Conservation (phyloP, 225 moss, liverwort and hornwort genomes). For the Sphagnum contortum region DNA sequence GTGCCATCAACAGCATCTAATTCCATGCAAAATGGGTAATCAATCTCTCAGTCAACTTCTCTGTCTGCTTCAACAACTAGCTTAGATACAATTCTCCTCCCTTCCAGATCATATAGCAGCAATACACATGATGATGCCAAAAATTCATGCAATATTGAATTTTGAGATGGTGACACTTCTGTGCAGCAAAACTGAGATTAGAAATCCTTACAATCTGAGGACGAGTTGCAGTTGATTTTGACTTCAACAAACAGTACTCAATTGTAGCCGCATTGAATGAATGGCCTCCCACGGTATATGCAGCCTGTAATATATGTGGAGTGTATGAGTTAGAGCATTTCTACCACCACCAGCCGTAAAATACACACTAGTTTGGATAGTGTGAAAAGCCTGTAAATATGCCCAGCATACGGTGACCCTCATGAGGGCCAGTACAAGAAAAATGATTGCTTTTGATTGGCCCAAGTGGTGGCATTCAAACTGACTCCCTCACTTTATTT, state of each 20-base stretch:
- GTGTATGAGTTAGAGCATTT: background rate
- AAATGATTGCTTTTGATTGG: too few species aligned
- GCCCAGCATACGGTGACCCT: background rate
- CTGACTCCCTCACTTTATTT: background rate
- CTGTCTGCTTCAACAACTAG: background rate
- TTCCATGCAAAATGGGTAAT: background rate
- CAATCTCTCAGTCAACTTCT: background rate
- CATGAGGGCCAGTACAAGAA: too few species aligned
- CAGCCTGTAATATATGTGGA: slow-evolving; percentile 32
- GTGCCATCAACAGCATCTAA: slow-evolving; percentile 66
- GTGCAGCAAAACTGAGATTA: background rate
- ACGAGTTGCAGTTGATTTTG: slow-evolving; percentile 55
- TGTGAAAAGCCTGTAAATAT: background rate
- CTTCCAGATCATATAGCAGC: background rate
- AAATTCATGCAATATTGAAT: background rate
- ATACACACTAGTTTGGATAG: slow-evolving; percentile 2
- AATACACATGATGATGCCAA: background rate
- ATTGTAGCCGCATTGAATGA: slow-evolving; percentile 79
- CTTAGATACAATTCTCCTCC: background rate
- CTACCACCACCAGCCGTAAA: background rate
- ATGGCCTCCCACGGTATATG: slow-evolving; percentile 81
- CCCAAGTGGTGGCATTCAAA: background rate
- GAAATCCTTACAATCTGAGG: slow-evolving; percentile 61
- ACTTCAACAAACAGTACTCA: slow-evolving; percentile 63
- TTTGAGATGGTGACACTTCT: too few species aligned